Evolutionary conservation across 192 early-diverging fungal species (phyloP).

Genomic region (Mortierella alpina): DNA sequence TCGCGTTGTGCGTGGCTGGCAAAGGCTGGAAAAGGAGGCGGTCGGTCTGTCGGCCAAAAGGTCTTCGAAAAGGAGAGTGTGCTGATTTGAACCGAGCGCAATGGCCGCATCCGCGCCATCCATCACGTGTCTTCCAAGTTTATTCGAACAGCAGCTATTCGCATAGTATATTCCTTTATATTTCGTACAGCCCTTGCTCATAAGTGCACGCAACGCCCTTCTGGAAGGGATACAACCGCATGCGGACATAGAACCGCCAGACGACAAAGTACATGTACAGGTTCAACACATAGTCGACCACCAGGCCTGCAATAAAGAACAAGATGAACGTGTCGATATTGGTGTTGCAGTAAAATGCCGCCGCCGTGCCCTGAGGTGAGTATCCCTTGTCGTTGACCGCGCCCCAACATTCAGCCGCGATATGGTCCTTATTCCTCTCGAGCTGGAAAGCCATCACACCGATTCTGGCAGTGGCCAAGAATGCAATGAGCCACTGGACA

Average conservation of each 20-base stretch:
- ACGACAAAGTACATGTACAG: conserved; percentile 54
- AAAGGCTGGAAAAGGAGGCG: not conserved
- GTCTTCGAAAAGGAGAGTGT: too few species aligned
- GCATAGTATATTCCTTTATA: not conserved
- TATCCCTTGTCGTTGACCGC: conserved; percentile 49
- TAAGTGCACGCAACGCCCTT: conserved; percentile 28
- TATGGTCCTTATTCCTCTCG: conserved; percentile 31
- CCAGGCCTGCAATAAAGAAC: conserved; percentile 40
- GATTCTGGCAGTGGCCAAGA: conserved; percentile 32
- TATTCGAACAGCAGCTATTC: not conserved
- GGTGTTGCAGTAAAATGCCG: conserved; percentile 48
- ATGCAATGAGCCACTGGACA: conserved; percentile 38
- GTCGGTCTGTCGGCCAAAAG: too few species aligned
- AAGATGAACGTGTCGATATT: conserved; percentile 39
- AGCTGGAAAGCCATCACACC: conserved; percentile 51
- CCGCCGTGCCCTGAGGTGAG: conserved; percentile 35
- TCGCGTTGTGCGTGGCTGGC: too few species aligned
- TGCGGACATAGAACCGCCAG: conserved; percentile 51
- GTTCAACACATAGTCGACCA: conserved; percentile 46
- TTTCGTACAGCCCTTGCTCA: conserved; percentile 46
- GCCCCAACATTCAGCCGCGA: conserved; percentile 35
- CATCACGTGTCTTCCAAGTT: not conserved
- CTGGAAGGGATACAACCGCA: conserved; percentile 50
- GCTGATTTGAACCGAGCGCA: not conserved
- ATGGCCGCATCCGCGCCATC: not conserved